Percentiles rank a stretch among this genome's conserved stretches.
These are phyloP conservation scores for Ogataea methylovora DNA, from an alignment of 805 yeast species.

Conservation along the genomic window DNA sequence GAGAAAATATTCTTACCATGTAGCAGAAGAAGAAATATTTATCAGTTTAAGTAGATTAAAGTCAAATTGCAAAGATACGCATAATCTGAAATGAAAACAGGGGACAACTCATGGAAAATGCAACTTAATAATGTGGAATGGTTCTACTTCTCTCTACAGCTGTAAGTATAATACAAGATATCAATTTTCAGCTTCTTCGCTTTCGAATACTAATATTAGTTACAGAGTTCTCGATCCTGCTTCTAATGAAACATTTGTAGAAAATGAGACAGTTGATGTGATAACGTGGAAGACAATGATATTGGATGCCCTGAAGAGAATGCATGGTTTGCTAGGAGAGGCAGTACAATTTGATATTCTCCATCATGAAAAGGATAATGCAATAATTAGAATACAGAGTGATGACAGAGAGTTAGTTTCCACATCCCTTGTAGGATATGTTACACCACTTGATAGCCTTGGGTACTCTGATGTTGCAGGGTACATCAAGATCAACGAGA, in stretches of 20 bases:
- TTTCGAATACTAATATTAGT: neutral
- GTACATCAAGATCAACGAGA: constrained; percentile 6
- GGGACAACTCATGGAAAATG: constrained; percentile 5
- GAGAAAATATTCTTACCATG: too few species aligned
- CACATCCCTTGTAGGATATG: constrained; percentile 11
- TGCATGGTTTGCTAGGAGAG: constrained; percentile 21
- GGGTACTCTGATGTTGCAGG: constrained; percentile 3
- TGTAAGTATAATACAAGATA: constrained; percentile 7
- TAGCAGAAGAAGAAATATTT: too few species aligned
- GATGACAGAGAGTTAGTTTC: constrained; percentile 12
- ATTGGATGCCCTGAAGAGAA: constrained; percentile 10
- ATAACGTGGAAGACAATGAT: constrained; percentile 21
- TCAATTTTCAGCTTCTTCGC: neutral
- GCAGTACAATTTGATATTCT: constrained; percentile 20
- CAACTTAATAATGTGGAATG: constrained; percentile 5
- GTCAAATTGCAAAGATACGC: too few species aligned
- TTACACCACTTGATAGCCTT: constrained; percentile 5
- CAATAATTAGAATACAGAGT: constrained; percentile 16
- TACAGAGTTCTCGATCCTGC: neutral
- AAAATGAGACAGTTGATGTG: constrained; percentile 5
- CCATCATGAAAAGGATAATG: constrained; percentile 2
- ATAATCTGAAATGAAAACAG: too few species aligned
- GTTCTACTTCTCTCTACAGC: constrained; percentile 8
- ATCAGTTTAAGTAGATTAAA: too few species aligned
- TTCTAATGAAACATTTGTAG: neutral